A percentile compares a stretch with the other conserved stretches of the same genome.
Evolutionary conservation across 2,329 filamentous ascomycete genomes (phyloP).

Genomic region (Ramularia endophylla): DNA sequence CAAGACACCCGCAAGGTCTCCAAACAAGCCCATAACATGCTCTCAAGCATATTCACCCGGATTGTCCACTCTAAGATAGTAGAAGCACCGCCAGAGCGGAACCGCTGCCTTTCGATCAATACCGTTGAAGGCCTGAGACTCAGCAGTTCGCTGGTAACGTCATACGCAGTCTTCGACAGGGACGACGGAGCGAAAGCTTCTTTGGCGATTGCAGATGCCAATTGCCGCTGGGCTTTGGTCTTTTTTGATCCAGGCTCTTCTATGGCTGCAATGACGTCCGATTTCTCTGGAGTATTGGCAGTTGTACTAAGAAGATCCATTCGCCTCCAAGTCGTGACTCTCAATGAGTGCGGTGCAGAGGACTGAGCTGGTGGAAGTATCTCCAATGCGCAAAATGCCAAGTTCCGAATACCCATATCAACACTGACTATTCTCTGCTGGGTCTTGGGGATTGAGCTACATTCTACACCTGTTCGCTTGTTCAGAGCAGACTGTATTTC

Average conservation of each 20-base stretch:
- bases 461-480: background rate
- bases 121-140: slow-evolving; percentile 58
- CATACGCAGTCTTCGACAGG: slow-evolving; percentile 52
- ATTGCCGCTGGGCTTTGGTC: slow-evolving; percentile 1
- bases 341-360: slow-evolving; percentile 13
- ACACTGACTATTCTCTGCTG: slow-evolving; percentile 60
- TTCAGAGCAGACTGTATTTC: slow-evolving; percentile 37
- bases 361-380: slow-evolving; percentile 11
- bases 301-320: slow-evolving; percentile 23
- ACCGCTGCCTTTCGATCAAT: slow-evolving; percentile 62
- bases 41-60: slow-evolving; percentile 73
- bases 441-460: no score
- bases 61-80: slow-evolving; percentile 77
- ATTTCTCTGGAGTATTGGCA: background rate
- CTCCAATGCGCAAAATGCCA: slow-evolving; percentile 61
- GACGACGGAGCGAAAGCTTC: slow-evolving; percentile 39
- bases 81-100: slow-evolving; percentile 56
- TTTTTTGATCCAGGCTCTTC: background rate
- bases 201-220: slow-evolving; percentile 3
- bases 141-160: slow-evolving; percentile 47
- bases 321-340: slow-evolving; percentile 35
- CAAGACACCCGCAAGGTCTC: slow-evolving; percentile 44
- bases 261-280: background rate
- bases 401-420: slow-evolving; percentile 77
- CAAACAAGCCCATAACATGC: slow-evolving; percentile 70